Conservation (phyloP, 2,329 filamentous ascomycete species). For the Alternaria sp. region DNA sequence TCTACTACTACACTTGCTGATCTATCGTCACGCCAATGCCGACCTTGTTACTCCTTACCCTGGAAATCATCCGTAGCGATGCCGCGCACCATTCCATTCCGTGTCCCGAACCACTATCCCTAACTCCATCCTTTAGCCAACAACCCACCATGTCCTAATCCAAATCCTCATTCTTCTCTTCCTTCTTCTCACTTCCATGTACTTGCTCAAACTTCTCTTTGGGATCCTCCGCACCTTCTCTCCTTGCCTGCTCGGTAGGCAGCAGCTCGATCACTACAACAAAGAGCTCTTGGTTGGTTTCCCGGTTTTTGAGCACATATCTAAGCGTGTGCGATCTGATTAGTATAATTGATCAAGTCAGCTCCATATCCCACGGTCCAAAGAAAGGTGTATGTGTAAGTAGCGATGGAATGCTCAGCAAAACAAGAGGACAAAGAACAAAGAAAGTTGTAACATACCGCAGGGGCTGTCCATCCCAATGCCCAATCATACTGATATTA, state of each 20-base stretch:
- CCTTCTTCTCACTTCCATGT: slow-evolving; percentile 24
- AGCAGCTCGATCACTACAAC: slow-evolving; percentile 83
- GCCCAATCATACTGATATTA: slow-evolving; percentile 78
- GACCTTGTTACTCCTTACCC: neutral
- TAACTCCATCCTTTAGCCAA: neutral
- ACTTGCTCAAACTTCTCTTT: slow-evolving; percentile 38
- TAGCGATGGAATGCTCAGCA: neutral
- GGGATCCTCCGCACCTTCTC: slow-evolving; percentile 30
- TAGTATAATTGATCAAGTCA: slow-evolving; percentile 32
- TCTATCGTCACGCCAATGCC: neutral
- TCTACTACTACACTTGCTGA: neutral
- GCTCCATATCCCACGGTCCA: slow-evolving; percentile 16
- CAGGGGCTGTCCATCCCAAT: slow-evolving; percentile 81
- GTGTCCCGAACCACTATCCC: neutral
- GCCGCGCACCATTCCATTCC: neutral
- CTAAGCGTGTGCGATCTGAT: slow-evolving; percentile 82
- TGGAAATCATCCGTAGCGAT: neutral
- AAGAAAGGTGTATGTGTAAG: neutral
- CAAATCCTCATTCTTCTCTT: slow-evolving; percentile 30
- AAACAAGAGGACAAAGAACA: neutral
- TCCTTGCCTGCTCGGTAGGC: slow-evolving; percentile 66
- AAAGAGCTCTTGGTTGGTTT: slow-evolving; percentile 78
- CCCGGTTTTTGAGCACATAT: slow-evolving; percentile 87
- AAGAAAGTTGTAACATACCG: slow-evolving; percentile 60
- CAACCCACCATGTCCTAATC: slow-evolving; percentile 17